These are phyloP conservation scores for Geum urbanum DNA, from an alignment of 306 rosid genomes.

Conservation along the genomic window DNA sequence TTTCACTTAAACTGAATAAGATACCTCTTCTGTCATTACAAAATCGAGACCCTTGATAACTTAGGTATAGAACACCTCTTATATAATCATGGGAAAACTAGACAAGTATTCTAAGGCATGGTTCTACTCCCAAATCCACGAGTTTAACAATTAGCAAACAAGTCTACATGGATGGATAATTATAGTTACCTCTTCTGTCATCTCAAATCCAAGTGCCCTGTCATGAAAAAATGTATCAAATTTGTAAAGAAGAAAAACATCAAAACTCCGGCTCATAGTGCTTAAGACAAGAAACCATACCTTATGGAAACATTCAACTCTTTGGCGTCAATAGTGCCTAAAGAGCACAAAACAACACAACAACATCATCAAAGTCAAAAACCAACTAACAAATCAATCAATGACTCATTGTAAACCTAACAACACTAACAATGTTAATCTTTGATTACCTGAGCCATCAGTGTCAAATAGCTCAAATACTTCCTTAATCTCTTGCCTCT, in stretches of 20 bases:
- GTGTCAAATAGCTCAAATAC: constrained; percentile 47
- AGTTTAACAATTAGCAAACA: background rate
- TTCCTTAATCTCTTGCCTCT: too few species aligned
- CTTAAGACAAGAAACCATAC: constrained; percentile 30
- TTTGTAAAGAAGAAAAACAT: background rate
- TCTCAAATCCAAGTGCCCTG: constrained; percentile 99
- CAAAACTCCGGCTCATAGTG: background rate
- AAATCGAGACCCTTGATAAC: background rate
- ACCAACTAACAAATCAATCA: background rate
- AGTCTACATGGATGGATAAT: background rate
- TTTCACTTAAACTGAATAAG: background rate
- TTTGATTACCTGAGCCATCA: constrained; percentile 73
- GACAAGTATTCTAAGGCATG: background rate
- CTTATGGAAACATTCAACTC: constrained; percentile 98
- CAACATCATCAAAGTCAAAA: constrained; percentile 16
- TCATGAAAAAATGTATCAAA: constrained; percentile 22
- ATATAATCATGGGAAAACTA: background rate
- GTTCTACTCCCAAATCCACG: constrained; percentile 6
- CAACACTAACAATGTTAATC: background rate
- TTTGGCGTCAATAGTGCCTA: constrained; percentile 89
- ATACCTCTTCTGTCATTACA: background rate
- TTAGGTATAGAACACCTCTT: background rate
- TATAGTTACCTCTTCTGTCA: constrained; percentile 83
- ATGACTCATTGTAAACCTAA: background rate
- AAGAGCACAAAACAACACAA: constrained; percentile 9